phyloP scores from a whole-genome alignment of 208 protist species.

The Crithidia expoeki region DNA sequence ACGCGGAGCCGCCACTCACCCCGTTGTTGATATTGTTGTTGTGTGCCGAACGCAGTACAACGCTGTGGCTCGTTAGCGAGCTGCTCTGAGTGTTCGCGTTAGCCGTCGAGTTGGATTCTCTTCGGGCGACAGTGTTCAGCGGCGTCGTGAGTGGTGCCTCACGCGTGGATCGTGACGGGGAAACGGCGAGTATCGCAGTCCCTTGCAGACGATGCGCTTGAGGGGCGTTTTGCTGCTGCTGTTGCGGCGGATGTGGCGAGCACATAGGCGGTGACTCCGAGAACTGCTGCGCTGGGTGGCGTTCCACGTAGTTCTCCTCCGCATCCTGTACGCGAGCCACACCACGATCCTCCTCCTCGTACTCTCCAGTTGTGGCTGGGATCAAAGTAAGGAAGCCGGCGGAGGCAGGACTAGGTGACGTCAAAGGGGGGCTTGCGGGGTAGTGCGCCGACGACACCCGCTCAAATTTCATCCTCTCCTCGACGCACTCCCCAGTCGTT shows the following conservation, averaged over 20 bases:
- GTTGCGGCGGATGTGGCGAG: not conserved
- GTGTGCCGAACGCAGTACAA: not conserved
- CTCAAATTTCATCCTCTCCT: not conserved
- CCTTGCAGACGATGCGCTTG: not conserved
- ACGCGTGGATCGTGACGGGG: not conserved
- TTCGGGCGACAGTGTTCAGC: not conserved
- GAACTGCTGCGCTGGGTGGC: not conserved
- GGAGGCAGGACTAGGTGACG: not conserved
- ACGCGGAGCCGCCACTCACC: not conserved
- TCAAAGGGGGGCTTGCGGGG: not conserved
- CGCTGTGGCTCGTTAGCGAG: conserved; percentile 13
- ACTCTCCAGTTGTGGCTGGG: conserved; percentile 1
- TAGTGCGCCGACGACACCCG: not conserved
- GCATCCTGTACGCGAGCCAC: conserved; percentile 5
- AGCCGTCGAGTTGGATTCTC: not conserved
- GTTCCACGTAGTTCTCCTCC: not conserved
- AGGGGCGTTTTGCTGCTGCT: not conserved
- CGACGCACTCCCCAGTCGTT: not conserved
- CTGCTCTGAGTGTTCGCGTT: conserved; percentile 15
- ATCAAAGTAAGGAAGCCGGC: conserved; percentile 6
- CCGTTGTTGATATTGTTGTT: not conserved
- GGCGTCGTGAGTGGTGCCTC: conserved; percentile 4
- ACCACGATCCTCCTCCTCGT: conserved; percentile 8
- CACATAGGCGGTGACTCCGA: not conserved
- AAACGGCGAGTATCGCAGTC: not conserved